Evolutionary conservation across 2,329 filamentous ascomycete genomes (phyloP), one percentile per base, ranked within the genome.

Genomic region (Fusarium stilboides): DNA sequence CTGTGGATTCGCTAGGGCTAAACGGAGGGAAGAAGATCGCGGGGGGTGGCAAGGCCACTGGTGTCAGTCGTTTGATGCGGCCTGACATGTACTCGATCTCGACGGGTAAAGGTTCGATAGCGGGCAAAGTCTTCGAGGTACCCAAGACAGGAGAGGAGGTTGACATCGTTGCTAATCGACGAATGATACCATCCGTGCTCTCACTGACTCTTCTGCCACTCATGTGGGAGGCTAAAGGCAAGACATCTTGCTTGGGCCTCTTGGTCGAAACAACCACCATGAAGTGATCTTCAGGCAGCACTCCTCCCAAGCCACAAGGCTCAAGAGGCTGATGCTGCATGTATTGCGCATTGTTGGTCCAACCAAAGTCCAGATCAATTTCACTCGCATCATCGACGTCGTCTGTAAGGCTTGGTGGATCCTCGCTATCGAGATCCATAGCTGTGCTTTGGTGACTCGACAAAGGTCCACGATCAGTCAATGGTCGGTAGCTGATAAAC

Each of bases 201-300:
- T 78, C 77, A 6, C 75, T 77, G 1, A 74, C 73, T 13, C n/a
- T 65, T 6, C 68, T 55, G 19, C 52, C 50, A 3, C 20, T 54
- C 15, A 51, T 60, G 17, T 8, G 45, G 15, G 19, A 31, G 2
- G 26, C 22, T 17, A 57, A 34, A 8, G 49, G 26, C 3, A 36
- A 17, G 14, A 26, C 42, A 14, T 79, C 74, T 14, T 71, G 65
- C 26, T 78, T 83, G 0, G 81, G 77, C 17, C 86, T 80, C 40
- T 78, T 81, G 1, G 87, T 88, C 4, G 81, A 81, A 4, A 90
- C 87, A 4, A 85, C 80, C 1, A 90, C 79, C 40, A 85, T 81
- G 62, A 91, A 91, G 65, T 91, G 88, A 65, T 91, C 89, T n/a
- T 90, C 88, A 0, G 89, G 88, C 26, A 84, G 78, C 0, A 89